Evolutionary conservation across 1,139 yeast species (phyloP), one percentile per base, ranked within the genome.

Genomic region (Taphrina flavorubra): DNA sequence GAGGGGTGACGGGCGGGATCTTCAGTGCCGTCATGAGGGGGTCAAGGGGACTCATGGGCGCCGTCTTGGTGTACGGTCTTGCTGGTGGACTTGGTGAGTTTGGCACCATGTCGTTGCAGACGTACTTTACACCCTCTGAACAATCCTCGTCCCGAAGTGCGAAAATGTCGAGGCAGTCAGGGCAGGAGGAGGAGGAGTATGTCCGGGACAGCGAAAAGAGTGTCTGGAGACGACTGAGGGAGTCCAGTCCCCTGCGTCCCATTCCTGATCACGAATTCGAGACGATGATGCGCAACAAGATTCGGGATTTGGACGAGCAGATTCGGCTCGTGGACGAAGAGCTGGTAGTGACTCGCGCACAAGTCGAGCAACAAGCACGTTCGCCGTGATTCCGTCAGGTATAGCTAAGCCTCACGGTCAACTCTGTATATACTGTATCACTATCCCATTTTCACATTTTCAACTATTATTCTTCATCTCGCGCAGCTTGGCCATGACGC

Each of bases 401-500:
- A n/a, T n/a, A n/a, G n/a, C 31, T 4, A 25, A 25, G 31, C 4
- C 31, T 25, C 31, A 25, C 4, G 31, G 11, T 39, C 42, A 10
- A 10, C 42, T 10, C 6, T 39, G 42, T 39, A 39, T 14, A 39
- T 39, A 39, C 42, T 39, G 42, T 39, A 39, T 39, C 14, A 25
- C 31, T 25, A 25, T 25, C 4, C 2, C 42, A 39, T 39, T 44
- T 3, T 18, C 47, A n/a, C 18, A 44, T n/a, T 2, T 16, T 16
- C 16, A 63, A 36, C 67, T 55, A 55, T 61, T 70, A 51, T 90
- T 90, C 79, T 90, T 90, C 84, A 90, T 77, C 73, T 85, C 85
- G 72, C 97, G 83, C 74, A 90, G 80, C 73, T 80, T 81, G 53
- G 81, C 82, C 94, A 90, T 89, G 49, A 89, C 85, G 20, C 82